Conservation (phyloP, 2,329 filamentous ascomycete species). For the Colletotrichum phormii region DNA sequence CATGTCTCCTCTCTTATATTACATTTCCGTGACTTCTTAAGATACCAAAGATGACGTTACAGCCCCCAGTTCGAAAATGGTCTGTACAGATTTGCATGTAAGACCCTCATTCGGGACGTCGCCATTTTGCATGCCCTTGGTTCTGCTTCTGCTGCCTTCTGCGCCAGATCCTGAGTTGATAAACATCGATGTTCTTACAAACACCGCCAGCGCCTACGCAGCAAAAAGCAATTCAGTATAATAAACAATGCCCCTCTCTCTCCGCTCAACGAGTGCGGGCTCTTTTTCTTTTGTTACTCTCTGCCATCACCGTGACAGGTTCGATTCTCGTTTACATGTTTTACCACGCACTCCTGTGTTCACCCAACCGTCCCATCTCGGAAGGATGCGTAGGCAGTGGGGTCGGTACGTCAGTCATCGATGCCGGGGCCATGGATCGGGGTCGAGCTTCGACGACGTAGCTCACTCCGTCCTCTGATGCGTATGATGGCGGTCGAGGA, state of each 20-base stretch:
- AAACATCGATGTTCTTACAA: not conserved
- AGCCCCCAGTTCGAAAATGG: not conserved
- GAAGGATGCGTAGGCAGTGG: constrained; percentile 61
- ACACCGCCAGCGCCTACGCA: not conserved
- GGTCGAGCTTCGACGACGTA: constrained; percentile 78
- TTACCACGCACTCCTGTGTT: constrained; percentile 9
- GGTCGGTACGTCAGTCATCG: not conserved
- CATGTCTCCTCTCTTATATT: not conserved
- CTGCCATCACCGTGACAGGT: not conserved
- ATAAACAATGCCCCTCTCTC: not conserved
- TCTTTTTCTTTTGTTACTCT: not conserved
- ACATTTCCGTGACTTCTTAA: not conserved
- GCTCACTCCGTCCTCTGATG: constrained; percentile 78
- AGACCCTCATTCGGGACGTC: not conserved
- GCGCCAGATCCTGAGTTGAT: not conserved
- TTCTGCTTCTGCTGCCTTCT: not conserved
- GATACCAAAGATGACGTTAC: not conserved
- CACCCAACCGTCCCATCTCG: constrained; percentile 48
- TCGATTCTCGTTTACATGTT: not conserved
- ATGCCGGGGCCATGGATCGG: constrained; percentile 62
- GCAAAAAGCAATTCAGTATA: not conserved
- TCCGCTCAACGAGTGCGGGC: not conserved
- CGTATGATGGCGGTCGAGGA: constrained; percentile 78
- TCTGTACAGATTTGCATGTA: too few species aligned
- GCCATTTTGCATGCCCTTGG: not conserved